Evolutionary conservation across 352 stramenopile genomes (phyloP).

Genomic region (Pythium volutum): DNA sequence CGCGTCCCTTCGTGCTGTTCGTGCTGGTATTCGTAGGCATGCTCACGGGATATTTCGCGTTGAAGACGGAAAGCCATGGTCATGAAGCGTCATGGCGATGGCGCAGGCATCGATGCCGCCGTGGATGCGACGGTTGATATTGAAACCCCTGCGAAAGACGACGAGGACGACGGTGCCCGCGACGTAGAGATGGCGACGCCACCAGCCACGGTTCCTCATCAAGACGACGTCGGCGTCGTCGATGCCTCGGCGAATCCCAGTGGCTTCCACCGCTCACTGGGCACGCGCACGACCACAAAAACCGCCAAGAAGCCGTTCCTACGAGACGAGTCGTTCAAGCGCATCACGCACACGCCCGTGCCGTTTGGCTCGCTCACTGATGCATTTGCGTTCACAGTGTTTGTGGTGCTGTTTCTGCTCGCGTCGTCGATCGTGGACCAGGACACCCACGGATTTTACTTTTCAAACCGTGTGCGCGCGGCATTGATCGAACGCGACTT

Average conservation of each 20-base stretch:
- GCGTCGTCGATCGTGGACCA: slow-evolving; percentile 46
- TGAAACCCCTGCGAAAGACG: slow-evolving; percentile 16
- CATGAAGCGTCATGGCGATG: slow-evolving; percentile 39
- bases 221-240: slow-evolving; percentile 9
- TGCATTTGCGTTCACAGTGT: slow-evolving; percentile 43
- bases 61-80: not conserved
- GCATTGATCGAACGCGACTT: slow-evolving; percentile 52
- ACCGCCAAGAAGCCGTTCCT: slow-evolving; percentile 18
- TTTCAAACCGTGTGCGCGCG: slow-evolving; percentile 47
- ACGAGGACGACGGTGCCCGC: slow-evolving; percentile 17
- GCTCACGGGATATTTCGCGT: no score
- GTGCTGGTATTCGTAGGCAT: not conserved
- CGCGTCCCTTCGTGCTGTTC: slow-evolving; percentile 19
- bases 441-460: slow-evolving; percentile 57
- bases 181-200: slow-evolving; percentile 29
- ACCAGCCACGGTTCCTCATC: slow-evolving; percentile 1
- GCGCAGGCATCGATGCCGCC: slow-evolving; percentile 16
- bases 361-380: slow-evolving; percentile 56
- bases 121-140: slow-evolving; percentile 19
- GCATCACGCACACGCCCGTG: slow-evolving; percentile 32
- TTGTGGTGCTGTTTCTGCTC: slow-evolving; percentile 57
- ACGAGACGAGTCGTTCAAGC: slow-evolving; percentile 40
- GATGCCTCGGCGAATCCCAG: not conserved
- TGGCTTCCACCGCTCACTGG: slow-evolving; percentile 20
- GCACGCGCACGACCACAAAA: slow-evolving; percentile 17